Conservation (phyloP, 2,329 filamentous ascomycete species). For the Ilyonectria mors-panacis region DNA sequence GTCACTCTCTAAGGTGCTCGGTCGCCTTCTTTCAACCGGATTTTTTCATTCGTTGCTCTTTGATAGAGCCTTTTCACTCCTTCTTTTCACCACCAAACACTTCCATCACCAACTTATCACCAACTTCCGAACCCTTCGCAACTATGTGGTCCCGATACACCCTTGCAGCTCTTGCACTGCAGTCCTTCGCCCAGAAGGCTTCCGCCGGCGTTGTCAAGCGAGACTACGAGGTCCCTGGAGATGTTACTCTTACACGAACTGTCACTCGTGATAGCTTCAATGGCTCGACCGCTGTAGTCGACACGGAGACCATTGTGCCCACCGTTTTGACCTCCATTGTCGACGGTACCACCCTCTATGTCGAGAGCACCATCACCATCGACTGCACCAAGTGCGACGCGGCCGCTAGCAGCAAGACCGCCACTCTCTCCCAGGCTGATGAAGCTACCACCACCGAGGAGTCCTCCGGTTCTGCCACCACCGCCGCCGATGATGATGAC, state of each 20-base stretch:
- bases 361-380: slow-evolving; percentile 29
- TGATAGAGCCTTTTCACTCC: slow-evolving; percentile 47
- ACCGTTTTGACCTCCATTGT: slow-evolving; percentile 23
- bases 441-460: slow-evolving; percentile 33
- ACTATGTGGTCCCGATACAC: slow-evolving; percentile 45
- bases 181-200: slow-evolving; percentile 39
- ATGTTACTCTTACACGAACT: slow-evolving; percentile 29
- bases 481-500: slow-evolving; percentile 23
- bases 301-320: slow-evolving; percentile 30
- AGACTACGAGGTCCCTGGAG: slow-evolving; percentile 26
- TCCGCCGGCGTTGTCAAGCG: slow-evolving; percentile 40
- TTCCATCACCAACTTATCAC: slow-evolving; percentile 1
- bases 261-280: slow-evolving; percentile 19
- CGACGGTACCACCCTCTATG: slow-evolving; percentile 31
- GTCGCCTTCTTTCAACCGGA: slow-evolving; percentile 43
- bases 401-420: slow-evolving; percentile 34
- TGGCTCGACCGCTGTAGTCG: slow-evolving; percentile 13
- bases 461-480: slow-evolving; percentile 19
- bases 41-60: slow-evolving; percentile 41
- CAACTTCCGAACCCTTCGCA: slow-evolving; percentile 16
- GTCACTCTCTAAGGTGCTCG: slow-evolving; percentile 49
- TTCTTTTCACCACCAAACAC: slow-evolving; percentile 43
- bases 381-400: slow-evolving; percentile 25
- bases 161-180: slow-evolving; percentile 45
- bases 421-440: slow-evolving; percentile 33